Evolutionary conservation across 208 protist species (phyloP).

Genomic region (Trichomonas vaginalis): DNA sequence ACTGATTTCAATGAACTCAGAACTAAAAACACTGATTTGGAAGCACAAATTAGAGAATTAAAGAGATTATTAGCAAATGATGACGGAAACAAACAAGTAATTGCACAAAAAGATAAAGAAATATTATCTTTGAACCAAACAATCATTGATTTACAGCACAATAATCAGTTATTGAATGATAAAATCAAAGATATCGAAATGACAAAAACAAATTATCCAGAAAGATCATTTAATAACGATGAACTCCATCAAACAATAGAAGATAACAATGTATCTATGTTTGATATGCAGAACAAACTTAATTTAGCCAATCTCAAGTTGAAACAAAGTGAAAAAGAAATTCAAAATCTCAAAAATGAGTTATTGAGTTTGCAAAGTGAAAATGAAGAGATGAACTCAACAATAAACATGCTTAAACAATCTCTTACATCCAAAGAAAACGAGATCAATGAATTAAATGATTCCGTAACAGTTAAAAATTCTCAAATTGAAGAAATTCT

Average conservation of each 20-base stretch:
- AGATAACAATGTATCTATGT: background rate
- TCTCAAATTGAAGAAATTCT: background rate
- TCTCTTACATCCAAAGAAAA: background rate
- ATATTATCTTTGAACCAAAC: background rate
- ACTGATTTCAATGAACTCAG: background rate
- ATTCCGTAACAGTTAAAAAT: background rate
- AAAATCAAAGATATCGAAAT: background rate
- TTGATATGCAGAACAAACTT: background rate
- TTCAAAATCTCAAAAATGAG: background rate
- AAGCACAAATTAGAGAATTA: background rate
- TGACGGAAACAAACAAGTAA: background rate
- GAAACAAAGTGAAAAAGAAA: background rate
- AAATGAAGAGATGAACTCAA: background rate
- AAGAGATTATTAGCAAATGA: background rate
- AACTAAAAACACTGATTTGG: background rate
- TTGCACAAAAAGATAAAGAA: background rate
- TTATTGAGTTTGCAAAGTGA: background rate
- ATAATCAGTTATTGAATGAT: background rate
- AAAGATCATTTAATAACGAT: background rate
- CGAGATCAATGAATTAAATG: background rate
- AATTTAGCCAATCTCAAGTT: background rate
- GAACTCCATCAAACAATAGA: background rate
- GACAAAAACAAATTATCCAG: background rate
- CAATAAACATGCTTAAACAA: background rate
- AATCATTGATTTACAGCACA: background rate